Percentiles rank a stretch among this genome's conserved stretches.
Conservation (phyloP, 208 protist species). For the Trichomonas tenax region DNA sequence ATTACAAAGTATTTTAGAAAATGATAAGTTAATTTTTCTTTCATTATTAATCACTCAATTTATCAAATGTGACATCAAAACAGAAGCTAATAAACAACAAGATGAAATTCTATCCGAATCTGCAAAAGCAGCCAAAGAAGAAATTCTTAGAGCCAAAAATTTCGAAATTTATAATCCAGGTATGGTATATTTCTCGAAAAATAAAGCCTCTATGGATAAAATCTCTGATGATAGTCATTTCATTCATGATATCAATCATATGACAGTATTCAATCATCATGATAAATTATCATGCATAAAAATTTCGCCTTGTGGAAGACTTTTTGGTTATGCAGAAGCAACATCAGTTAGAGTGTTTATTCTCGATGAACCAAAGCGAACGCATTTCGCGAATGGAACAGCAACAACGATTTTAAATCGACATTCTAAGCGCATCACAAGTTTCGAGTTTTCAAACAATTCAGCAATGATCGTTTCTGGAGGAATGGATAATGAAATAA, state of each 20-base stretch:
- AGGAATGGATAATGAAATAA: not conserved
- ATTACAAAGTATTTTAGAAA: not conserved
- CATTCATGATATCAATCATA: not conserved
- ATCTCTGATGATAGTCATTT: not conserved
- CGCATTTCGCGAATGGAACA: not conserved
- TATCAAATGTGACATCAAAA: not conserved
- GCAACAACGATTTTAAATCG: not conserved
- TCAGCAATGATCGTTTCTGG: not conserved
- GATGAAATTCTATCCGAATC: not conserved
- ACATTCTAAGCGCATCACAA: not conserved
- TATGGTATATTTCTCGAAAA: not conserved
- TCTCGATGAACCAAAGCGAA: not conserved
- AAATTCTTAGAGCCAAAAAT: not conserved
- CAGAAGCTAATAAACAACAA: not conserved
- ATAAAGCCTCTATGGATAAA: not conserved
- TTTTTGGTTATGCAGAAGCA: not conserved
- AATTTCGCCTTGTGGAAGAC: not conserved
- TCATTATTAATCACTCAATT: not conserved
- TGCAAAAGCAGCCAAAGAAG: not conserved
- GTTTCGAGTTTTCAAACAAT: not conserved
- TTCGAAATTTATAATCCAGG: not conserved
- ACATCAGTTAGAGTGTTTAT: not conserved
- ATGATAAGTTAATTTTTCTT: not conserved
- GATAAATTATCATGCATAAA: not conserved
- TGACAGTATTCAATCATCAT: not conserved